phyloP scores from a whole-genome alignment of 2,329 filamentous ascomycete species.

The Camillea tinctor region DNA sequence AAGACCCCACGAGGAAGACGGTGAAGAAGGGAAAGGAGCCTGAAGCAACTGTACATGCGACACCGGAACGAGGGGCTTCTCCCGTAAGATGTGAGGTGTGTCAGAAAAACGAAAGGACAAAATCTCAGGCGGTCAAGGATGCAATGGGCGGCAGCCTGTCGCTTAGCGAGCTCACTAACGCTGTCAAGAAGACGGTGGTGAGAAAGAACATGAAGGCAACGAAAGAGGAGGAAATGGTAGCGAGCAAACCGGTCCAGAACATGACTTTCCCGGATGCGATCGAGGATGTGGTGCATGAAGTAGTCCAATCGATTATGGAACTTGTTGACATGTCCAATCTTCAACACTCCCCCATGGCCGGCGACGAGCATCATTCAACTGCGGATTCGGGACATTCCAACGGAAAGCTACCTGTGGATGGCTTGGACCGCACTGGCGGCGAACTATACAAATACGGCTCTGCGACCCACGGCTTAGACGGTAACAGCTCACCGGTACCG shows the following conservation, averaged over 20 bases:
- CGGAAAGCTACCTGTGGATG: conserved; percentile 1
- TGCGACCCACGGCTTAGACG: conserved; percentile 23
- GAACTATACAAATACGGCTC: conserved; percentile 6
- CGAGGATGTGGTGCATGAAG: no score
- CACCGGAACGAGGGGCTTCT: not conserved
- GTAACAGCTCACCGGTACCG: conserved; percentile 24
- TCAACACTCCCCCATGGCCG: conserved; percentile 23
- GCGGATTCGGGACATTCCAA: not conserved
- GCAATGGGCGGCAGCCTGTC: conserved; percentile 14
- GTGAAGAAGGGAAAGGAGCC: conserved; percentile 12
- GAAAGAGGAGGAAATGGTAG: no score
- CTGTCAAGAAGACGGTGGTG: conserved; percentile 11
- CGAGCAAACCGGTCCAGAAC: no score
- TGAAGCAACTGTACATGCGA: not conserved
- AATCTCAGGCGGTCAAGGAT: conserved; percentile 7
- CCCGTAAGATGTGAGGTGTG: conserved; percentile 23
- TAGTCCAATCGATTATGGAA: no score
- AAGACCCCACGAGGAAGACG: conserved; percentile 13
- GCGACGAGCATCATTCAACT: conserved; percentile 17
- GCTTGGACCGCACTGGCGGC: conserved; percentile 2
- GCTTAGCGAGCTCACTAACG: conserved; percentile 1
- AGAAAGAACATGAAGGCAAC: conserved; percentile 2
- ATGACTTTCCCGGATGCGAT: no score
- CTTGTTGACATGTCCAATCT: no score
- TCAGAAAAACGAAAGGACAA: conserved; percentile 9